A percentile compares a stretch with the other conserved stretches of the same genome.
phyloP scores from a whole-genome alignment of 495 filamentous ascomycete species.

The Trichoderma erinaceum region DNA sequence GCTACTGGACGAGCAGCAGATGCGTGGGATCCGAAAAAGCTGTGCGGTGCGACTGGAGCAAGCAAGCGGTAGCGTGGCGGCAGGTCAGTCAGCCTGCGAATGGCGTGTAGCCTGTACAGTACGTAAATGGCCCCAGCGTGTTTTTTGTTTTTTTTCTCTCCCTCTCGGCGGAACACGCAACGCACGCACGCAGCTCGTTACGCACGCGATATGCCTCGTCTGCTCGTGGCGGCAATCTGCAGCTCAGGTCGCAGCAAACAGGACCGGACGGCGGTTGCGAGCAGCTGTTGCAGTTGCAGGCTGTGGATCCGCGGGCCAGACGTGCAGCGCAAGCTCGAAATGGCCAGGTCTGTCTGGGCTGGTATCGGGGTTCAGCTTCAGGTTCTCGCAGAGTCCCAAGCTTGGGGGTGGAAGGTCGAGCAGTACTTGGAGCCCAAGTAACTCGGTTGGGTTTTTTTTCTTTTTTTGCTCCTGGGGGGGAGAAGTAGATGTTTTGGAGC shows the following conservation, averaged over 20 bases:
- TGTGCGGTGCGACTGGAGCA: background rate
- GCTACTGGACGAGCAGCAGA: background rate
- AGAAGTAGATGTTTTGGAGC: background rate
- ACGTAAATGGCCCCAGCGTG: background rate
- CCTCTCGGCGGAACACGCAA: background rate
- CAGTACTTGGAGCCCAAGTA: constrained; percentile 11
- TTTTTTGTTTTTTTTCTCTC: background rate
- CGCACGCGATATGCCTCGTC: background rate
- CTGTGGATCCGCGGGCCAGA: background rate
- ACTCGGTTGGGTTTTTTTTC: constrained; percentile 9
- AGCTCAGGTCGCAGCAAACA: background rate
- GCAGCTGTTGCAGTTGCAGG: background rate
- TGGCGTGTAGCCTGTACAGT: background rate
- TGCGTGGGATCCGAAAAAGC: background rate
- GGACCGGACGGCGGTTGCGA: background rate
- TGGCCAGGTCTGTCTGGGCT: background rate
- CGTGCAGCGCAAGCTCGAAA: background rate
- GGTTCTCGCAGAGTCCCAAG: no score
- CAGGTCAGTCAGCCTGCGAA: background rate
- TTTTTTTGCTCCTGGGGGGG: constrained; percentile 11
- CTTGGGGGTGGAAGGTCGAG: constrained; percentile 9
- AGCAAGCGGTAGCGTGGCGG: background rate
- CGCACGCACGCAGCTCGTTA: background rate
- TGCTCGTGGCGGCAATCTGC: background rate
- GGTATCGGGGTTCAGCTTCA: background rate